A percentile compares a stretch with the other conserved stretches of the same genome.
These are phyloP conservation scores for Ganoderma sinense DNA, from an alignment of 1,284 basidiomycete genomes.

Conservation along the genomic window DNA sequence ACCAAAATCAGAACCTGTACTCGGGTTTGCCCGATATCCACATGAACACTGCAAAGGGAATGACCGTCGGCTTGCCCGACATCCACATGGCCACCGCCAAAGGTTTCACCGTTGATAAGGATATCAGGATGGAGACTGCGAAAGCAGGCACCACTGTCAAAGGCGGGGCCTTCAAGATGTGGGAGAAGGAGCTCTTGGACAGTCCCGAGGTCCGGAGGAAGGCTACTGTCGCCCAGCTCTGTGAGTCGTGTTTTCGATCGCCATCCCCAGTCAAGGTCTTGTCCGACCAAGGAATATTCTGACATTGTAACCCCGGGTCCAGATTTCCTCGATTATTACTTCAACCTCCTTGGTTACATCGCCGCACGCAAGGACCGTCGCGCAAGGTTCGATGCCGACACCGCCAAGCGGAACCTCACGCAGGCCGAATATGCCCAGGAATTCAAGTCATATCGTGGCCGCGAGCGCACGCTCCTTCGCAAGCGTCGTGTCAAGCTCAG, in stretches of 20 bases:
- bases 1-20: slow-evolving; percentile 15
- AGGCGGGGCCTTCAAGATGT: slow-evolving; percentile 67
- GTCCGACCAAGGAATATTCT: not conserved
- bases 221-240: slow-evolving; percentile 94
- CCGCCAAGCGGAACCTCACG: slow-evolving; percentile 69
- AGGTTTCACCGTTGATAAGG: slow-evolving; percentile 53
- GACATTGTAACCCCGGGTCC: not conserved
- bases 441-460: slow-evolving; percentile 90
- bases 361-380: slow-evolving; percentile 85
- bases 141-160: slow-evolving; percentile 61
- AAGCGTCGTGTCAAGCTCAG: slow-evolving; percentile 87
- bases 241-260: slow-evolving; percentile 53
- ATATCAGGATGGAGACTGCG: slow-evolving; percentile 76
- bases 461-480: slow-evolving; percentile 91
- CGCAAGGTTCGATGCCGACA: slow-evolving; percentile 85
- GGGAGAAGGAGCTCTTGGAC: slow-evolving; percentile 87
- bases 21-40: slow-evolving; percentile 56
- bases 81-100: slow-evolving; percentile 76
- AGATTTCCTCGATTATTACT: slow-evolving; percentile 97
- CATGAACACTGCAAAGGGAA: slow-evolving; percentile 76
- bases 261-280: slow-evolving; percentile 10
- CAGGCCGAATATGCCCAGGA: slow-evolving; percentile 77
- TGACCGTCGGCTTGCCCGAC: slow-evolving; percentile 55
- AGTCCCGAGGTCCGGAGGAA: slow-evolving; percentile 90
- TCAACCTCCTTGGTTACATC: slow-evolving; percentile 90